Evolutionary conservation across 768 basidiomycete species (phyloP).

Genomic region (Lactarius trivialis): DNA sequence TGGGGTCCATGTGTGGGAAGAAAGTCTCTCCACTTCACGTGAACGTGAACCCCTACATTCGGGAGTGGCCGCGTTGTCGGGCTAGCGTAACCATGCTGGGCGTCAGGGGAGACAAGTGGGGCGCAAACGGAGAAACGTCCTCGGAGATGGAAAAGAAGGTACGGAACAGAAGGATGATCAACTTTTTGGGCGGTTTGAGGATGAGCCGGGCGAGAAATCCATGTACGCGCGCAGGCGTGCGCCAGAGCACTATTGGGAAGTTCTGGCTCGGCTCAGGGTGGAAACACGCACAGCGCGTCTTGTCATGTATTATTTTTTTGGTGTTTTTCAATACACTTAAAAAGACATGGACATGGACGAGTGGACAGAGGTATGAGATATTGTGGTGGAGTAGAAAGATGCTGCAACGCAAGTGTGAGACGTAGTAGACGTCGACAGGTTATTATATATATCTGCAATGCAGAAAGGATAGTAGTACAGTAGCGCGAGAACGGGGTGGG

Average conservation of each 20-base stretch:
- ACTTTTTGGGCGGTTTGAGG: neutral
- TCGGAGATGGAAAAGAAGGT: conserved; percentile 3
- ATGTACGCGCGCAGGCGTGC: neutral
- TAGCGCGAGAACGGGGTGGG: conserved; percentile 8
- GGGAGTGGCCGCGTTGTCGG: conserved; percentile 1
- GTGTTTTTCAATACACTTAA: conserved; percentile 13
- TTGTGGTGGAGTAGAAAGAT: neutral
- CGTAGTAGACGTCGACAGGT: conserved; percentile 8
- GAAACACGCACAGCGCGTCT: conserved; percentile 8
- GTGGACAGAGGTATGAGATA: neutral
- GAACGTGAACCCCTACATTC: neutral
- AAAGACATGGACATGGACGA: neutral
- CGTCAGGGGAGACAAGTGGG: neutral
- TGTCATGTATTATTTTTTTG: neutral
- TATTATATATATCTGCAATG: conserved; percentile 22
- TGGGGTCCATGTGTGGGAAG: neutral
- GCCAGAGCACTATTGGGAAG: neutral
- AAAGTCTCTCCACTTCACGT: neutral
- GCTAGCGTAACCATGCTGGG: neutral
- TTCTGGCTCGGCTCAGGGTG: neutral
- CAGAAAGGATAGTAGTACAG: conserved; percentile 16
- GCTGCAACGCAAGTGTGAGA: conserved; percentile 14
- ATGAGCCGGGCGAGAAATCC: neutral
- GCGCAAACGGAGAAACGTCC: neutral
- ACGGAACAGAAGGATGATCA: conserved; percentile 3